These are phyloP conservation scores for Xenoacremonium recifei DNA, from an alignment of 2,329 filamentous ascomycete genomes.

Conservation along the genomic window DNA sequence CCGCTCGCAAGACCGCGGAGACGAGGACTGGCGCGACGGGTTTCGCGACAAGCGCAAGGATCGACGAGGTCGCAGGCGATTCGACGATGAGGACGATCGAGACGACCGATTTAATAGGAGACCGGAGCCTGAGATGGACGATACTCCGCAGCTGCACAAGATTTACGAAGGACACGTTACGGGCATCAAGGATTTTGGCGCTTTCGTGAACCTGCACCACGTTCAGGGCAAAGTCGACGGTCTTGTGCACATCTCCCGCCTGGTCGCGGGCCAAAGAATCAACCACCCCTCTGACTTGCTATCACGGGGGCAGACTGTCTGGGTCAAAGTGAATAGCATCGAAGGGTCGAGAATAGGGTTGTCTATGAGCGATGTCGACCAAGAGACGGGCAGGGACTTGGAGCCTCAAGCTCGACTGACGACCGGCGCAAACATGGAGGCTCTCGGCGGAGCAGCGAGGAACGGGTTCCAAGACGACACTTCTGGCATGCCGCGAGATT, in stretches of 20 bases:
- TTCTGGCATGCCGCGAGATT: conserved; percentile 36
- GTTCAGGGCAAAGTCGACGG: conserved; percentile 89
- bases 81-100: conserved; percentile 42
- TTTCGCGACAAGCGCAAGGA: conserved; percentile 30
- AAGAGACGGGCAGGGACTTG: conserved; percentile 80
- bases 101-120: conserved; percentile 64
- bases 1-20: conserved; percentile 37
- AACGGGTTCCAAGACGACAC: conserved; percentile 54
- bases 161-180: conserved; percentile 89
- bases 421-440: conserved; percentile 88
- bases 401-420: conserved; percentile 75
- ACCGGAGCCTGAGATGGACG: conserved; percentile 74
- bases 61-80: conserved; percentile 37
- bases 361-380: conserved; percentile 97
- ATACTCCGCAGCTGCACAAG: conserved; percentile 78
- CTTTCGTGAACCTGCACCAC: conserved; percentile 87
- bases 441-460: conserved; percentile 63
- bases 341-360: conserved; percentile 80
- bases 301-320: conserved; percentile 76
- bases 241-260: conserved; percentile 87
- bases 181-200: conserved; percentile 92
- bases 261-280: conserved; percentile 80
- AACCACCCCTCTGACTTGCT: conserved; percentile 91
- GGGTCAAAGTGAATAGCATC: conserved; percentile 88
- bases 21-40: conserved; percentile 46